These are phyloP conservation scores for Spinacia oleracea DNA, from an alignment of 179 eudicot genomes.

Conservation along the genomic window DNA sequence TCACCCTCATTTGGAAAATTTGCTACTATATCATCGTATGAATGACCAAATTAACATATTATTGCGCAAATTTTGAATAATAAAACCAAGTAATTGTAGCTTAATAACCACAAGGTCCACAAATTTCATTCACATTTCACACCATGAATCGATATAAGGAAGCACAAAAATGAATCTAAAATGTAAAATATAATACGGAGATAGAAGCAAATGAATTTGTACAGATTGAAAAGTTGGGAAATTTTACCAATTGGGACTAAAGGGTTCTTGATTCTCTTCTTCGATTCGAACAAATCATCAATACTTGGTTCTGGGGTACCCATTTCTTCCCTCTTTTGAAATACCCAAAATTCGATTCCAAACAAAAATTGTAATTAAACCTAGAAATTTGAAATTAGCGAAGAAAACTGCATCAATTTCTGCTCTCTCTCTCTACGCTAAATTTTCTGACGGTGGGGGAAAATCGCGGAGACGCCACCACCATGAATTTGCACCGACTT, in stretches of 20 bases:
- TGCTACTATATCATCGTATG: neutral
- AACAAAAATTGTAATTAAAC: too few species aligned
- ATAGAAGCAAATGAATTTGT: neutral
- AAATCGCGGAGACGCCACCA: neutral
- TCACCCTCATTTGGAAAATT: neutral
- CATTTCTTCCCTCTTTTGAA: conserved; percentile 12
- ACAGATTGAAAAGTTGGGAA: neutral
- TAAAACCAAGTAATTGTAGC: neutral
- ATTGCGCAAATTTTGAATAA: too few species aligned
- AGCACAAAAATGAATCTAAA: neutral
- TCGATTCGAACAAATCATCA: conserved; percentile 44
- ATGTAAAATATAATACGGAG: neutral
- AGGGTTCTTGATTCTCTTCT: conserved; percentile 58
- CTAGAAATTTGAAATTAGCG: neutral
- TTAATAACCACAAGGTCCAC: neutral
- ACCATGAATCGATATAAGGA: too few species aligned
- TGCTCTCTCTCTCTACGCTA: neutral
- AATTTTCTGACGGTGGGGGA: neutral
- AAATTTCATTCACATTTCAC: neutral
- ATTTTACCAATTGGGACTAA: conserved; percentile 59
- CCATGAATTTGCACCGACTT: conserved; percentile 7
- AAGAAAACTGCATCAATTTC: neutral
- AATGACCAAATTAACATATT: conserved; percentile 1
- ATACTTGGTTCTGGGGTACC: conserved; percentile 32
- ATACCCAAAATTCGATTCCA: neutral